Conservation (phyloP, 2,329 filamentous ascomycete species). For the Rugonectria rugulosa region DNA sequence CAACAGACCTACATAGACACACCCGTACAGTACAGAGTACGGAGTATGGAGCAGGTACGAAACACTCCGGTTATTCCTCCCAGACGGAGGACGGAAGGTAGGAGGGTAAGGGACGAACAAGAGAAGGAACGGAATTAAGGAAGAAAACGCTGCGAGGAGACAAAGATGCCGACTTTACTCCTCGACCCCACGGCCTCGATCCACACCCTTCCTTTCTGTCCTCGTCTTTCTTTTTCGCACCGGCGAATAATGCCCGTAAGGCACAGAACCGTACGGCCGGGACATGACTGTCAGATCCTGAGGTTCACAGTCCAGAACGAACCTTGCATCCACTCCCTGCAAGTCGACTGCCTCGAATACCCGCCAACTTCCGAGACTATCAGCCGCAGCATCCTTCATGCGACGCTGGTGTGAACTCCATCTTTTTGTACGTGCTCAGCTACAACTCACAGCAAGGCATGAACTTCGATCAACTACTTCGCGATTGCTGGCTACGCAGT, state of each 20-base stretch:
- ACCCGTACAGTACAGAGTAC: too few species aligned
- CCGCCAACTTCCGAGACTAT: slow-evolving; percentile 10
- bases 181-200: background rate
- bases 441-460: too few species aligned
- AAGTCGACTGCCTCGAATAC: background rate
- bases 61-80: slow-evolving; percentile 14
- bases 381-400: background rate
- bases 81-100: background rate
- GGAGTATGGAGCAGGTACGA: too few species aligned
- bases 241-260: slow-evolving; percentile 1
- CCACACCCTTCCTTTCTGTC: background rate
- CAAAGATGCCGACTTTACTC: too few species aligned
- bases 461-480: too few species aligned
- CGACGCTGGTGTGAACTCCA: background rate
- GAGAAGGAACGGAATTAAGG: background rate
- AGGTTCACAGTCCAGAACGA: background rate
- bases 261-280: background rate
- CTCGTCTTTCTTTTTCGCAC: too few species aligned
- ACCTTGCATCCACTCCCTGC: background rate
- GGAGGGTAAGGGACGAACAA: background rate
- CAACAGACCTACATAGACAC: too few species aligned
- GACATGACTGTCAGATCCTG: background rate
- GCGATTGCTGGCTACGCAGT: too few species aligned
- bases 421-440: too few species aligned
- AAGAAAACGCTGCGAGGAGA: too few species aligned